These are phyloP conservation scores for Penicillium sp. DNA, from an alignment of 2,329 filamentous ascomycete species.

Conservation along the genomic window DNA sequence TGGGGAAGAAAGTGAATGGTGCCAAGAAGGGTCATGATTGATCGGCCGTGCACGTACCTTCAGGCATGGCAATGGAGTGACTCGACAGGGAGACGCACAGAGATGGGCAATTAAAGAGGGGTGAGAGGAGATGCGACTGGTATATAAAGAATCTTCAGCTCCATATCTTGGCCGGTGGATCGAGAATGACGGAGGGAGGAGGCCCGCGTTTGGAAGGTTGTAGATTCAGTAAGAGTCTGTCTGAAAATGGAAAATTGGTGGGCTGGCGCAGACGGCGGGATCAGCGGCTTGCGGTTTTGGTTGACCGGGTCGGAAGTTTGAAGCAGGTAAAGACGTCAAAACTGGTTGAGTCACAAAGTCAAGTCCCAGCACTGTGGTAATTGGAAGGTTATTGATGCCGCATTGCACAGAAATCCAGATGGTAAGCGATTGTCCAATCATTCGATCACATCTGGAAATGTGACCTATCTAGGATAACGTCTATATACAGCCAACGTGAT, in stretches of 20 bases:
- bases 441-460: too few species aligned
- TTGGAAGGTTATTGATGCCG: too few species aligned
- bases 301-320: slow-evolving; percentile 4
- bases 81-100: background rate
- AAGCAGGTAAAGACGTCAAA: too few species aligned
- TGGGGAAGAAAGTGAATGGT: slow-evolving; percentile 8
- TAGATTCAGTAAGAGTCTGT: background rate
- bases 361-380: too few species aligned
- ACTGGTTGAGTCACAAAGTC: too few species aligned
- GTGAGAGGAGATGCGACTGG: too few species aligned
- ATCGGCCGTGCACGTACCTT: slow-evolving; percentile 15
- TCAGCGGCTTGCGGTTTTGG: slow-evolving; percentile 10
- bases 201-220: background rate
- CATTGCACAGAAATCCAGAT: too few species aligned
- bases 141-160: too few species aligned
- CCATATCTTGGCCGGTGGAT: background rate
- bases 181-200: background rate
- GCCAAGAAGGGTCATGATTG: slow-evolving; percentile 9
- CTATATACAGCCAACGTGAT: background rate
- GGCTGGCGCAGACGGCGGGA: slow-evolving; percentile 7
- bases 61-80: slow-evolving; percentile 7
- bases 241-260: background rate
- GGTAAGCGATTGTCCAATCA: too few species aligned
- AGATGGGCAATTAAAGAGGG: background rate
- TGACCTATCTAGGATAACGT: background rate